A percentile compares a stretch with the other conserved stretches of the same genome.
phyloP scores from a whole-genome alignment of 805 yeast genomes.

The Candida easanensis region DNA sequence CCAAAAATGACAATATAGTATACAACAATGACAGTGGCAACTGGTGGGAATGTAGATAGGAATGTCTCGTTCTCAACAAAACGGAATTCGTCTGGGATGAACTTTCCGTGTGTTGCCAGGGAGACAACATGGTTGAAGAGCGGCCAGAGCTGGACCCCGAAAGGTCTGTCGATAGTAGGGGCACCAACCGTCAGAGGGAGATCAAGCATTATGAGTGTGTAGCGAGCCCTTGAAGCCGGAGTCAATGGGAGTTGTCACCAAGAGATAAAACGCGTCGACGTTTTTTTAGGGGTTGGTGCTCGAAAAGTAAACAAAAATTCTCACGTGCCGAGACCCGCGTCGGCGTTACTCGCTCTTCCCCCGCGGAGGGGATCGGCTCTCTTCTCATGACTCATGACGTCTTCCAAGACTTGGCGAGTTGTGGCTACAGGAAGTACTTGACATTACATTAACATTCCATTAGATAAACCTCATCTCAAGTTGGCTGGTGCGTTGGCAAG shows the following conservation, averaged over 20 bases:
- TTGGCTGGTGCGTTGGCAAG: constrained; percentile 27
- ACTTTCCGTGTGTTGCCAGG: constrained; percentile 44
- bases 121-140: constrained; percentile 51
- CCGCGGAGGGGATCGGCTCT: too few relatives aligned
- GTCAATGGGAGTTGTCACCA: not conserved
- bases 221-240: not conserved
- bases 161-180: constrained; percentile 73
- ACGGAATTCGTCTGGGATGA: constrained; percentile 63
- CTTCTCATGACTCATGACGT: too few relatives aligned
- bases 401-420: too few relatives aligned
- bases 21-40: constrained; percentile 52
- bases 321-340: not conserved
- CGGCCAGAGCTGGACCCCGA: constrained; percentile 72
- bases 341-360: too few relatives aligned
- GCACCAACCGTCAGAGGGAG: constrained; percentile 7
- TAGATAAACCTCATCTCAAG: not conserved
- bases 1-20: constrained; percentile 85
- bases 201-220: not conserved
- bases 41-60: constrained; percentile 62
- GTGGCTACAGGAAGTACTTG: too few relatives aligned
- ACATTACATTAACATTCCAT: too few relatives aligned
- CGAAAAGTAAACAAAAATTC: constrained; percentile 1
- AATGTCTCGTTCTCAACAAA: constrained; percentile 67
- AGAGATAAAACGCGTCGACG: not conserved
- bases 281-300: too few relatives aligned